These are phyloP conservation scores for Eragrostis tef DNA, from an alignment of 202 grass and related monocot genomes.

Conservation along the genomic window DNA sequence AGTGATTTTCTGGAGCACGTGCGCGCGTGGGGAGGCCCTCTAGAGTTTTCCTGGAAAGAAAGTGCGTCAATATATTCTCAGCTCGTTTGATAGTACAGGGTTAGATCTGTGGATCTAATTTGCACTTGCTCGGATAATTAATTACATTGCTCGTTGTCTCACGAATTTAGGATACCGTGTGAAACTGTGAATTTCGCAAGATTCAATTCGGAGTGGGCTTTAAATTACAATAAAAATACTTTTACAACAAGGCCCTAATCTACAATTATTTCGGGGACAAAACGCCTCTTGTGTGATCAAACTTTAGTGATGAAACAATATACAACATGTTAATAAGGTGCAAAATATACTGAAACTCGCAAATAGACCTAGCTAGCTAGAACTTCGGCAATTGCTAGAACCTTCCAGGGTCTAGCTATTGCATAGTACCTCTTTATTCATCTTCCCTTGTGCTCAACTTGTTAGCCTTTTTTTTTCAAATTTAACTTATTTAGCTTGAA, in stretches of 20 bases:
- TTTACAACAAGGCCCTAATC: too few relatives aligned
- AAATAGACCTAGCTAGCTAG: neutral
- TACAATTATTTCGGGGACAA: too few relatives aligned
- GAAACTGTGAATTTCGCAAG: neutral
- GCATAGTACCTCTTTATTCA: neutral
- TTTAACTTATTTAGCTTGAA: neutral
- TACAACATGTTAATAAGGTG: neutral
- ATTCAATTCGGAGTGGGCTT: neutral
- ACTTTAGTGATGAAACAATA: too few relatives aligned
- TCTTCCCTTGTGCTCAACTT: neutral
- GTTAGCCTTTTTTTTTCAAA: too few relatives aligned
- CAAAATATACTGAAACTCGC: neutral
- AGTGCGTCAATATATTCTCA: neutral
- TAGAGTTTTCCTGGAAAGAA: neutral
- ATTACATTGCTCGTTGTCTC: neutral
- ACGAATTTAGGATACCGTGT: neutral
- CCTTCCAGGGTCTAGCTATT: neutral
- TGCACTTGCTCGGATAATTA: neutral
- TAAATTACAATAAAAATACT: too few relatives aligned
- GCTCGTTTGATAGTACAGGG: neutral
- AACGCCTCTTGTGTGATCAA: too few relatives aligned
- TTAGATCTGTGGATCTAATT: neutral
- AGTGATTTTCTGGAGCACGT: neutral
- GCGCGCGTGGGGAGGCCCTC: neutral
- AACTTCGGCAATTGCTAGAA: neutral